Conservation (phyloP, 768 basidiomycete genomes). For the Tulasnella sp. region DNA sequence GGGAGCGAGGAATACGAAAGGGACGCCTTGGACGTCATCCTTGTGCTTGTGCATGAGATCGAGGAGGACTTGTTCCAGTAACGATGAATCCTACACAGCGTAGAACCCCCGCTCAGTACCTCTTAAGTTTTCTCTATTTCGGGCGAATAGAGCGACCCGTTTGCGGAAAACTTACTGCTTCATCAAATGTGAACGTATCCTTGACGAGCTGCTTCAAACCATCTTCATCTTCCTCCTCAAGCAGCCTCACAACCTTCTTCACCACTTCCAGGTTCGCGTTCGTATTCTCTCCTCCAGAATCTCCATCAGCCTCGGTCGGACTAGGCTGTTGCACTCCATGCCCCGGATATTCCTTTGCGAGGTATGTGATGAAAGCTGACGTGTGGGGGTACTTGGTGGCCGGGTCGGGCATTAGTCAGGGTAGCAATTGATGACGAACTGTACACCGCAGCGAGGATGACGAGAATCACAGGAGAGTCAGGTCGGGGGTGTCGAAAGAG, state of each 20-base stretch:
- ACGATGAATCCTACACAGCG: not conserved
- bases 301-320: conserved; percentile 34
- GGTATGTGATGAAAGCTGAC: conserved; percentile 65
- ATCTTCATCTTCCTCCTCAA: conserved; percentile 81
- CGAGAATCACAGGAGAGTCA: not conserved
- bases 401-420: conserved; percentile 2
- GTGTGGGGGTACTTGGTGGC: conserved; percentile 63
- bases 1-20: conserved; percentile 70
- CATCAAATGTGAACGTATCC: conserved; percentile 55
- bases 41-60: conserved; percentile 94
- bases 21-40: conserved; percentile 75
- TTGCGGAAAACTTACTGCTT: conserved; percentile 44
- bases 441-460: not conserved
- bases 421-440: not conserved
- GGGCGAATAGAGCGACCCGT: not conserved
- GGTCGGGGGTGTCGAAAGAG: not conserved
- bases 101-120: not conserved
- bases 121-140: not conserved
- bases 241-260: conserved; percentile 58
- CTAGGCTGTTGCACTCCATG: conserved; percentile 3
- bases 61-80: conserved; percentile 75
- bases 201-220: conserved; percentile 70
- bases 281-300: conserved; percentile 50
- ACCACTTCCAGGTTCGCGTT: conserved; percentile 54
- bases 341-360: conserved; percentile 64